A percentile compares a stretch with the other conserved stretches of the same genome.
Evolutionary conservation across 2,329 filamentous ascomycete genomes (phyloP).

Genomic region (Cercospora berteroae): DNA sequence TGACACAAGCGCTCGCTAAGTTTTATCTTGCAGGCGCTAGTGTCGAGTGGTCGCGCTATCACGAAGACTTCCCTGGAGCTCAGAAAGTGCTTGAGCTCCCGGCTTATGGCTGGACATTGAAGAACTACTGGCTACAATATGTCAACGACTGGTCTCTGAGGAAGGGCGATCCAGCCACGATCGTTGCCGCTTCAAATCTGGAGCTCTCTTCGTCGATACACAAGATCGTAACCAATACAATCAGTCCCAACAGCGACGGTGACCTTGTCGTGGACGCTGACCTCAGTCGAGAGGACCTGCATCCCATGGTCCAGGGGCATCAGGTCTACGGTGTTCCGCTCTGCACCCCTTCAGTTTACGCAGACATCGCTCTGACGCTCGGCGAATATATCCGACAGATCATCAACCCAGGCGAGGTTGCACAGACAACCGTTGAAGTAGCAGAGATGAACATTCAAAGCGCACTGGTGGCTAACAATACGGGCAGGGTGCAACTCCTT

Average conservation of each 20-base stretch:
- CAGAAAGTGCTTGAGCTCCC: constrained; percentile 52
- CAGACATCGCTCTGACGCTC: constrained; percentile 38
- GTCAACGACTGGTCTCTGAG: constrained; percentile 34
- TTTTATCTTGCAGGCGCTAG: constrained; percentile 55
- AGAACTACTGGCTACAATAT: constrained; percentile 41
- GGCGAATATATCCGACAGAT: constrained; percentile 28
- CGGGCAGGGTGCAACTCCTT: constrained; percentile 13
- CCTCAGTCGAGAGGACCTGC: constrained; percentile 42
- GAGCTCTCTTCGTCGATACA: constrained; percentile 41
- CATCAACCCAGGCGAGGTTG: neutral
- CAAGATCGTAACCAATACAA: constrained; percentile 38
- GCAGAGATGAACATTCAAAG: constrained; percentile 41
- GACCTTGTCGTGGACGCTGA: constrained; percentile 42
- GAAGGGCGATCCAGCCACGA: constrained; percentile 28
- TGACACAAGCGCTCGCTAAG: constrained; percentile 48
- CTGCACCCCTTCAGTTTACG: constrained; percentile 40
- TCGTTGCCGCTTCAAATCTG: constrained; percentile 18
- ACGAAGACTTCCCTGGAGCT: constrained; percentile 48
- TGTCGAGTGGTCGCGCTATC: constrained; percentile 62
- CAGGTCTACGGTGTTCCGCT: constrained; percentile 44
- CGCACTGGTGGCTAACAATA: constrained; percentile 27
- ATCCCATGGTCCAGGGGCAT: constrained; percentile 45
- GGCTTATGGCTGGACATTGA: constrained; percentile 35
- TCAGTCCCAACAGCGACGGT: constrained; percentile 29
- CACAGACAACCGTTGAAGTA: constrained; percentile 39